Evolutionary conservation across 805 yeast genomes (phyloP), one percentile per base, ranked within the genome.

Genomic region (Wickerhamomyces mucosus): DNA sequence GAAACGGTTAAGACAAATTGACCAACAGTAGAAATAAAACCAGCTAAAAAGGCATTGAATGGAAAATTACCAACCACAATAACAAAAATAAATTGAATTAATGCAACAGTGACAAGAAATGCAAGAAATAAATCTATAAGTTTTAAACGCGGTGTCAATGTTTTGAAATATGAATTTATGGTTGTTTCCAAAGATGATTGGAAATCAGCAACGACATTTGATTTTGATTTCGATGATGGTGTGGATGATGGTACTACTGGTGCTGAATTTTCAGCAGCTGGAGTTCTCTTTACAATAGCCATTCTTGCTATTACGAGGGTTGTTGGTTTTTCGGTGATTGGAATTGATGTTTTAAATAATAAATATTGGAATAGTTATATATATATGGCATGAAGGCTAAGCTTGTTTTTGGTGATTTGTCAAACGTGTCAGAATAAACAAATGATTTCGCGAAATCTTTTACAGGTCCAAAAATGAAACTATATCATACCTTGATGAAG

Each of bases 41-140:
- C 97, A 15, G 95, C 89, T 37, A 92, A 67, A 53, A 92, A 92
- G 16, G 96, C 97, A 59, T 92, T 92, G 70, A 92, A 92, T 13
- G 99, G 99, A 70, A 80, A 92, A 46, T 74, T 84, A 22, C 96
- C 95, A 28, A 86, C 73, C 11, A 85, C 38, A 26, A 78, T 44
- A 42, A 82, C 81, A 56, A 86, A 89, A 4, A 65, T 59, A 51
- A 86, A 85, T 58, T 92, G 97, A 18, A 82, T 56, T 1, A 70
- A 59, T 1, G 95, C 98, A 37, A 84, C 62, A 0, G 63, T 56
- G 13, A 89, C 88, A 36, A 89, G 58, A 43, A 82, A 86, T 17
- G 55, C 71, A 49, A 89, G 66, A 50, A 88, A 92, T 11, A 67
- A 44, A 54, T 92, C 97, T 42, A 89, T 79, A 31, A 85, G 63